A percentile compares a stretch with the other conserved stretches of the same genome.
These are phyloP conservation scores for Phaeodactylum tricornutum DNA, from an alignment of 108 stramenopile species.

Conservation along the genomic window DNA sequence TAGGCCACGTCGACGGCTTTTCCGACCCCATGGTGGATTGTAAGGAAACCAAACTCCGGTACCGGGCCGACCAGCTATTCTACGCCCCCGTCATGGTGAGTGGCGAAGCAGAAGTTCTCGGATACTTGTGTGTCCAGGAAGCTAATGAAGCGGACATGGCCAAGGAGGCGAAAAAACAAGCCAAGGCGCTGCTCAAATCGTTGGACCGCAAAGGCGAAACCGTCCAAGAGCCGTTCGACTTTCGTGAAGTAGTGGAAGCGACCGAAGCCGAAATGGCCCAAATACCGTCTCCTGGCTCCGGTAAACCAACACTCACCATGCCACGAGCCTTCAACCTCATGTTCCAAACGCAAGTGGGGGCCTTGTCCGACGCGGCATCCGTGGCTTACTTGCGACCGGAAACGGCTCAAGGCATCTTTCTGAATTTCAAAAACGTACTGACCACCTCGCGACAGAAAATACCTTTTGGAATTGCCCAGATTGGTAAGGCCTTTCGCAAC, in stretches of 20 bases:
- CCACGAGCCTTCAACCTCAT: conserved; percentile 96
- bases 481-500: conserved; percentile 98
- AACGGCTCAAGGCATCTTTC: conserved; percentile 97
- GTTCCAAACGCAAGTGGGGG: conserved; percentile 95
- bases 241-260: conserved; percentile 72
- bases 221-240: conserved; percentile 39
- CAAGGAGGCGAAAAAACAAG: conserved; percentile 62
- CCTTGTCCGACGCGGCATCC: conserved; percentile 64
- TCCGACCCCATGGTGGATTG: conserved; percentile 98
- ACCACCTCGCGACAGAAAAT: conserved; percentile 71
- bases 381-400: conserved; percentile 93
- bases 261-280: conserved; percentile 65
- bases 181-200: conserved; percentile 57
- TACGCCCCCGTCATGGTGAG: conserved; percentile 49
- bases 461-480: conserved; percentile 94
- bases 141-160: conserved; percentile 77
- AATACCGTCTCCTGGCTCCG: conserved; percentile 86
- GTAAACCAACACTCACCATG: conserved; percentile 83
- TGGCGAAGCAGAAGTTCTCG: conserved; percentile 35
- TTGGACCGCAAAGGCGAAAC: conserved; percentile 16
- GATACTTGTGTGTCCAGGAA: conserved; percentile 85
- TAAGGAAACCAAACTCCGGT: conserved; percentile 86
- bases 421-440: conserved; percentile 91
- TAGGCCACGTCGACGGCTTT: conserved; percentile 95
- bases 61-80: conserved; percentile 92